Conservation (phyloP, 345 rosid genomes). For the Psidium guajava region DNA sequence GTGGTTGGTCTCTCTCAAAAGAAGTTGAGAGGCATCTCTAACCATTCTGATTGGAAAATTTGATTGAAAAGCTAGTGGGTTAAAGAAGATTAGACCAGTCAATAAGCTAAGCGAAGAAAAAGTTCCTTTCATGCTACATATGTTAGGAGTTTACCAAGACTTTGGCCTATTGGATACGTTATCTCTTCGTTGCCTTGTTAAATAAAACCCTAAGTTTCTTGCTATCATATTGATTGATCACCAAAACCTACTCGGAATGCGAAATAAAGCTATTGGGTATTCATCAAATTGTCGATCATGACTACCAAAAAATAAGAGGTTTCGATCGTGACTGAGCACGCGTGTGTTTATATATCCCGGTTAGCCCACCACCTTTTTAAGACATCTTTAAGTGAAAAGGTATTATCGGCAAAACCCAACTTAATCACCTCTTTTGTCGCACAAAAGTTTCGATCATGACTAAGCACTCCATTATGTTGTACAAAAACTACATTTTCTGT, state of each 20-base stretch:
- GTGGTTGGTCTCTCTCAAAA: background rate
- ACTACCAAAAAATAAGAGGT: background rate
- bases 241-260: background rate
- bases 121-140: no score
- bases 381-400: background rate
- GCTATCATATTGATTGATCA: background rate
- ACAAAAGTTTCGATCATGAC: no score
- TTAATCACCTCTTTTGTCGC: background rate
- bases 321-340: background rate
- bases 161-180: background rate
- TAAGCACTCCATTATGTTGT: no score
- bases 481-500: background rate
- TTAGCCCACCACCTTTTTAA: background rate
- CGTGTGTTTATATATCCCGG: background rate
- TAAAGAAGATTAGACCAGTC: background rate
- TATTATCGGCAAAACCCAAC: background rate
- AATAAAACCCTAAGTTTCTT: background rate
- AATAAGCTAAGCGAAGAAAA: background rate
- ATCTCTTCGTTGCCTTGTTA: background rate
- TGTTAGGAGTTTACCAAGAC: background rate
- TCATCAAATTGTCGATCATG: background rate
- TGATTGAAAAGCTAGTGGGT: background rate
- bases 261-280: background rate
- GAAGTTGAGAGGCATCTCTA: background rate
- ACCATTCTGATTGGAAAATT: background rate